These are phyloP conservation scores for Ophiostoma sp. DNA, from an alignment of 2,329 filamentous ascomycete genomes.

Conservation along the genomic window DNA sequence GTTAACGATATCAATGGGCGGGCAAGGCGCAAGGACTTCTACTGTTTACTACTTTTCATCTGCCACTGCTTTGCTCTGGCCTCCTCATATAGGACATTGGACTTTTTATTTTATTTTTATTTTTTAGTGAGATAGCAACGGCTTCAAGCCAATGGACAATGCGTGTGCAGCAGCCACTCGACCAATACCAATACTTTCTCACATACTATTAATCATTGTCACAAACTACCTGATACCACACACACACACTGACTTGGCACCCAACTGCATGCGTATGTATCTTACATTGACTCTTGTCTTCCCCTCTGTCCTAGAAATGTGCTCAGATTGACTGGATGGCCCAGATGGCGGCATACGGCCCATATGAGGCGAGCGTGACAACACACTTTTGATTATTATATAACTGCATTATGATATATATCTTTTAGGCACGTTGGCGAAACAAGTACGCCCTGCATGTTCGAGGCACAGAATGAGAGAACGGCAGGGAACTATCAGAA, in stretches of 20 bases:
- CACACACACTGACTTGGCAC: too few species aligned
- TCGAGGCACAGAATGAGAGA: background rate
- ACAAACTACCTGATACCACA: too few species aligned
- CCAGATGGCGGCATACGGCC: too few species aligned
- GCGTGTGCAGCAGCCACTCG: too few species aligned
- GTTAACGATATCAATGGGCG: conserved; percentile 12
- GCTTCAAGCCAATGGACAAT: too few species aligned
- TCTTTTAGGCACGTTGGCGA: background rate
- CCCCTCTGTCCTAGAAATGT: too few species aligned
- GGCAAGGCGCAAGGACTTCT: conserved; percentile 10
- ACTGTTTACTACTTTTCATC: background rate
- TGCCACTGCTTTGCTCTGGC: background rate
- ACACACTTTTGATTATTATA: background rate
- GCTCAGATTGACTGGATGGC: too few species aligned
- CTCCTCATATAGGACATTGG: background rate
- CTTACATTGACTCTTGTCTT: too few species aligned
- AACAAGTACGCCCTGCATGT: background rate
- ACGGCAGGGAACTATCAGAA: background rate
- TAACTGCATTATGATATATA: background rate
- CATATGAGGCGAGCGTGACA: background rate
- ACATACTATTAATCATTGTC: too few species aligned
- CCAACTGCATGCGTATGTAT: too few species aligned
- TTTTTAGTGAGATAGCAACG: too few species aligned
- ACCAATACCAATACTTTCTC: too few species aligned
- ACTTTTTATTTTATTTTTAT: background rate